These are phyloP conservation scores for Metarhizium anisopliae DNA, from an alignment of 2,329 filamentous ascomycete genomes.

Conservation along the genomic window DNA sequence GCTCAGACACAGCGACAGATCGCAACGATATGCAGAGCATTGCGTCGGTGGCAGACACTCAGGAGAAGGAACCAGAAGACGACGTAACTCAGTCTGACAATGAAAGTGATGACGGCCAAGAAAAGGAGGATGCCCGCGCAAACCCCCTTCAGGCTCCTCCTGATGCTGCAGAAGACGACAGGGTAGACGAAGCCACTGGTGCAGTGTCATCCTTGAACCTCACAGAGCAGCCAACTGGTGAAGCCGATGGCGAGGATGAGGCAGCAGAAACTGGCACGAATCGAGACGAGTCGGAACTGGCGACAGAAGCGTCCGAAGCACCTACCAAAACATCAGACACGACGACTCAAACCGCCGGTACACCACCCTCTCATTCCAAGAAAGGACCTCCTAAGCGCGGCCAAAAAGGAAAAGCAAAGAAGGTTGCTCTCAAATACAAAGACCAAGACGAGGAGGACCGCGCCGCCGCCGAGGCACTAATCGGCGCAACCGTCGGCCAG, in stretches of 20 bases:
- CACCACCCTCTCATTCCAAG: slow-evolving; percentile 19
- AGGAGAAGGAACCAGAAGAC: slow-evolving; percentile 13
- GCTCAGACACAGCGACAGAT: slow-evolving; percentile 5
- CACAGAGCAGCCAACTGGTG: slow-evolving; percentile 8
- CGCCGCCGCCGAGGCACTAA: slow-evolving; percentile 69
- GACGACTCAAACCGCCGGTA: slow-evolving; percentile 1
- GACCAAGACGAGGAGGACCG: slow-evolving; percentile 94
- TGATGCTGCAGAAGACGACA: slow-evolving; percentile 16
- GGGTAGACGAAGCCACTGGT: slow-evolving; percentile 16
- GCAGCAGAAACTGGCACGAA: slow-evolving; percentile 15
- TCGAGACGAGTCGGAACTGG: slow-evolving; percentile 2
- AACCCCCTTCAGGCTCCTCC: slow-evolving; percentile 27
- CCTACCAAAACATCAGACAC: slow-evolving; percentile 7
- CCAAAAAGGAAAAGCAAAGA: slow-evolving; percentile 76
- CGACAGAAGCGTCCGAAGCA: slow-evolving; percentile 11
- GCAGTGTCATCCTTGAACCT: slow-evolving; percentile 16
- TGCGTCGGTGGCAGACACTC: slow-evolving; percentile 14
- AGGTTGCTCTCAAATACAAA: slow-evolving; percentile 81
- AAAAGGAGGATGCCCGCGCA: slow-evolving; percentile 23
- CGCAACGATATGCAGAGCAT: slow-evolving; percentile 9
- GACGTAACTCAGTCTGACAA: slow-evolving; percentile 17
- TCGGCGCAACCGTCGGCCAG: slow-evolving; percentile 64
- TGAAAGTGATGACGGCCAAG: slow-evolving; percentile 21
- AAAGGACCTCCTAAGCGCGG: slow-evolving; percentile 53
- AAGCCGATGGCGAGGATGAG: slow-evolving; percentile 9